A percentile compares a stretch with the other conserved stretches of the same genome.
phyloP scores from a whole-genome alignment of 768 basidiomycete species.

The Nidularia pulvinata region DNA sequence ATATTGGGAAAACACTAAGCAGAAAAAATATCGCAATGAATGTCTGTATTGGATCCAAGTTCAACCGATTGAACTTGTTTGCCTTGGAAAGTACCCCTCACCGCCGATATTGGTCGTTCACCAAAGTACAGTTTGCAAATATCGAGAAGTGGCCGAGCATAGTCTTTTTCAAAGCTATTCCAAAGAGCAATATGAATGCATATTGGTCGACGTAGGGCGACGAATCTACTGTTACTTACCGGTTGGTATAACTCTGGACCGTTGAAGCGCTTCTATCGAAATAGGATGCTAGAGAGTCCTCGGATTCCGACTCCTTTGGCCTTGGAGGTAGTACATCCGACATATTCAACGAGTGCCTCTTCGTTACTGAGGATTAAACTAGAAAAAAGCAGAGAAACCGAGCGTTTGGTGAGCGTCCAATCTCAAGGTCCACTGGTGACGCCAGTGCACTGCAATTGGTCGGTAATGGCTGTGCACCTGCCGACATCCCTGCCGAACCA shows the following conservation, averaged over 20 bases:
- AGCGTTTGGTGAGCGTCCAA: too few species aligned
- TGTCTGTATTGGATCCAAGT: constrained; percentile 5
- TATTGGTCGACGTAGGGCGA: neutral
- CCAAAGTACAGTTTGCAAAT: constrained; percentile 6
- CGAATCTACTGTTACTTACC: neutral
- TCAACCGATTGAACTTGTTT: neutral
- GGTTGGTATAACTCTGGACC: neutral
- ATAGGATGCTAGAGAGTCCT: neutral
- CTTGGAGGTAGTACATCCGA: neutral
- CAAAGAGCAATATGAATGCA: neutral
- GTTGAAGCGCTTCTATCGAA: constrained; percentile 1
- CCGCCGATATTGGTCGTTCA: constrained; percentile 17
- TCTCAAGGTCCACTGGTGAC: too few species aligned
- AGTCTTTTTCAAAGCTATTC: constrained; percentile 18
- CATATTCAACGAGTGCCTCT: too few species aligned
- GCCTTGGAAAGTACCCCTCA: constrained; percentile 4
- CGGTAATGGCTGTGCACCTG: too few species aligned
- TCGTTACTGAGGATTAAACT: too few species aligned
- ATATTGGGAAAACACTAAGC: constrained; percentile 14
- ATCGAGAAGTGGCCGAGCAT: constrained; percentile 12
- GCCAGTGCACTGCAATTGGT: too few species aligned
- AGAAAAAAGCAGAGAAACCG: too few species aligned
- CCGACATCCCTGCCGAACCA: too few species aligned
- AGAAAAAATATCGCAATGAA: constrained; percentile 13
- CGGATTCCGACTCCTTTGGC: neutral